Evolutionary conservation across 129 eudicot genomes (phyloP), one percentile per base, ranked within the genome.

Genomic region (Pseudognaphalium luteoalbum): DNA sequence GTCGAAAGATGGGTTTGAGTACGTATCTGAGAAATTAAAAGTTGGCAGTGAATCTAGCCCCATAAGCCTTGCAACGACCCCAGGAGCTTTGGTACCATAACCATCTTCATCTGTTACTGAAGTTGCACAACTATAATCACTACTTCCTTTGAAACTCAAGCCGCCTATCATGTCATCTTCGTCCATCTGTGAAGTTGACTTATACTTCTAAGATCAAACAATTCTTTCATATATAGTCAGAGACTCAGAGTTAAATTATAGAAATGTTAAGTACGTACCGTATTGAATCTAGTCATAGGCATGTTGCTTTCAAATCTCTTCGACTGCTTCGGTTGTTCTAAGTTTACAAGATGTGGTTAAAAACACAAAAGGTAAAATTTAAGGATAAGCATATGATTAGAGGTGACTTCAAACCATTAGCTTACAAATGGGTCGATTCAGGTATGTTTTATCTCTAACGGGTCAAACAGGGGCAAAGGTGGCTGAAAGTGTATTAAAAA

Each of bases 11-110:
- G 89, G 86, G 76, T 75, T 84, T 67, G 91, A 72, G 34, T 78
- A 84, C 29, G 88, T 68, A 33, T 90, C 96, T 14, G 92, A 57
- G 74, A 67, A 70, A 17, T 87, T 90, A 56, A 86, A 86, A 30
- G 86, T 83, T 50, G 98, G 97, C 78, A 94, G 74, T 6, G 96
- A 84, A 78, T 94, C 96, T 83, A 94, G 81, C 5, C 98, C 98
- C 98, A 94, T 94, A 34, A 94, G 97, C 66, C 96, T 84, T 21
- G 97, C 98, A 56, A 91, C 90, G 10, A 94, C 99, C 6, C 97
- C 87, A 0, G 99, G 97, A 25, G 96, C 93, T 85, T 78, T 89
- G 20, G 81, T 78, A 42, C 89, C 90, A 30, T 78, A 83, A 78
- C 74, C 73, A 35, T 94, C 97, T 21, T 94, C 99, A 60, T 94